Evolutionary conservation across 352 stramenopile species (phyloP).

Genomic region (Pythium vanterpoolii): DNA sequence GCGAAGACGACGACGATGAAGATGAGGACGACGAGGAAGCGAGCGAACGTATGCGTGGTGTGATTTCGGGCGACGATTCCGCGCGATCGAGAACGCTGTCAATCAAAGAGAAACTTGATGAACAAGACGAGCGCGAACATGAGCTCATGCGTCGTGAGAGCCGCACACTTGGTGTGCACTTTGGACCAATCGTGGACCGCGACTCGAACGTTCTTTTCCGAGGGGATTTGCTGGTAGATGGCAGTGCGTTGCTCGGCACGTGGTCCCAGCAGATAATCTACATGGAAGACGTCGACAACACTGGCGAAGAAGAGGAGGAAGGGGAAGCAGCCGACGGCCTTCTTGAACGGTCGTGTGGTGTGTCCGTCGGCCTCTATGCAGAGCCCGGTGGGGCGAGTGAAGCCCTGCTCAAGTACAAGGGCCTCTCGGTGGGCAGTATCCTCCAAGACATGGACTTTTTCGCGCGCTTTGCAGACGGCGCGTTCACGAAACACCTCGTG

Average conservation of each 20-base stretch:
- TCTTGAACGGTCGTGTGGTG: conserved; percentile 33
- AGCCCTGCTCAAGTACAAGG: conserved; percentile 78
- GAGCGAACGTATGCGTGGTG: conserved; percentile 20
- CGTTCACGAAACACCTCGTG: conserved; percentile 67
- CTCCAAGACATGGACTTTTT: conserved; percentile 78
- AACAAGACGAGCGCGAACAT: conserved; percentile 62
- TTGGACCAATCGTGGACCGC: conserved; percentile 63
- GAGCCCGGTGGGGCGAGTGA: conserved; percentile 59
- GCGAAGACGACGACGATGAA: conserved; percentile 35
- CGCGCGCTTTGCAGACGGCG: conserved; percentile 49
- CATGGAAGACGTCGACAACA: background rate
- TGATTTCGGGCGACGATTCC: conserved; percentile 22
- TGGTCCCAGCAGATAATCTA: conserved; percentile 62
- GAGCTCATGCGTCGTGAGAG: conserved; percentile 62
- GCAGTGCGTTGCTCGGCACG: conserved; percentile 58
- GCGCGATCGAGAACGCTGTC: conserved; percentile 22
- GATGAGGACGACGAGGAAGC: conserved; percentile 41
- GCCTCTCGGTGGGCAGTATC: conserved; percentile 71
- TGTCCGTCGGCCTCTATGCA: conserved; percentile 65
- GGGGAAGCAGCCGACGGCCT: background rate
- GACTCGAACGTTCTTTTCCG: conserved; percentile 60
- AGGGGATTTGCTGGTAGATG: conserved; percentile 52
- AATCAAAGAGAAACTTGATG: conserved; percentile 56
- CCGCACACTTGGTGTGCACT: conserved; percentile 52
- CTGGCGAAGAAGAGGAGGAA: background rate